These are phyloP conservation scores for Huntiella abstrusa DNA, from an alignment of 2,329 filamentous ascomycete genomes.

Conservation along the genomic window DNA sequence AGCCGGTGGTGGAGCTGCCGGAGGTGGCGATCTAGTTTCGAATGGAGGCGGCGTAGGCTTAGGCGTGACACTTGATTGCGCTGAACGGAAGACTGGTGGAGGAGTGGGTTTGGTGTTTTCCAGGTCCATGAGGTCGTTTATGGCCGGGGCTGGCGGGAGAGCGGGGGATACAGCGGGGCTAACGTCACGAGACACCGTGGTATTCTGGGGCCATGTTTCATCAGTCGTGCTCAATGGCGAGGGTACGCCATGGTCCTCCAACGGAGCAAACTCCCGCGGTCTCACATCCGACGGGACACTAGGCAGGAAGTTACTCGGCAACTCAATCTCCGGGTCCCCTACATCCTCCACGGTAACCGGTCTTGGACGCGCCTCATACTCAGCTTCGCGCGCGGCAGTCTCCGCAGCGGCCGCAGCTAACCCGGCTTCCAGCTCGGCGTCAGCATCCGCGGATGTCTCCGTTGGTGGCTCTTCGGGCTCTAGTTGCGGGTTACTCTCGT, in stretches of 20 bases:
- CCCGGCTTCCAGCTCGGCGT: constrained; percentile 16
- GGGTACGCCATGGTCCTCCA: constrained; percentile 13
- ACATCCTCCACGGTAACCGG: constrained; percentile 5
- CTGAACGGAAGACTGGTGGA: constrained; percentile 9
- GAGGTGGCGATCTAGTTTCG: background rate
- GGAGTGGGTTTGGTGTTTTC: too few relatives aligned
- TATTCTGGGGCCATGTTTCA: constrained; percentile 3
- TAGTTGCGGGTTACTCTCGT: constrained; percentile 56
- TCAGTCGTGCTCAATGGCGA: constrained; percentile 18
- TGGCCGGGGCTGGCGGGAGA: background rate
- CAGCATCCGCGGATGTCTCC: background rate
- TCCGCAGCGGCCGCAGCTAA: constrained; percentile 14
- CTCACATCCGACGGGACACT: constrained; percentile 6
- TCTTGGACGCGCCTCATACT: background rate
- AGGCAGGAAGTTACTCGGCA: constrained; percentile 2
- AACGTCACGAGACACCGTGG: constrained; percentile 4
- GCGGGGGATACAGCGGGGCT: constrained; percentile 3
- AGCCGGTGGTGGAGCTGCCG: background rate
- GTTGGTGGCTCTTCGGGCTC: constrained; percentile 28
- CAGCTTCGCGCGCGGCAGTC: background rate
- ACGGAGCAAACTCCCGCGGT: background rate
- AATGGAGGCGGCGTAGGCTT: background rate
- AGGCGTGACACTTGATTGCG: constrained; percentile 13
- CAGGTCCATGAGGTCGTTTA: too few relatives aligned
- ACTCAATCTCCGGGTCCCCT: constrained; percentile 8